Percentiles rank a stretch among this genome's conserved stretches.
Conservation (phyloP, 306 rosid species). For the Mimosa pudica region DNA sequence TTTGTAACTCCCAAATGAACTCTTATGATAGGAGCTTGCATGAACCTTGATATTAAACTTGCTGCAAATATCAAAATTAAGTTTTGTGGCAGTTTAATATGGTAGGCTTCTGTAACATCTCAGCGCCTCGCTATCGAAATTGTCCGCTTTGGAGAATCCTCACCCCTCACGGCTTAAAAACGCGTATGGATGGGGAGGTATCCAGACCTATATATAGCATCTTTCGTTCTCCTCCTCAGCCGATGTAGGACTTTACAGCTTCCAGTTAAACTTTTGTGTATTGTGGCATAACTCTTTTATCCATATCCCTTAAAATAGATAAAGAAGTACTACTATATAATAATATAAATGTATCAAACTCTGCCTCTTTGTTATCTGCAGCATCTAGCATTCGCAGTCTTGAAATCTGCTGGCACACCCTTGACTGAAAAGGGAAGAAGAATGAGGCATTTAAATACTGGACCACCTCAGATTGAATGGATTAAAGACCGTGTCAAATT, state of each 20-base stretch:
- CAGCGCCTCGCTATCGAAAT: too few species aligned
- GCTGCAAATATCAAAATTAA: background rate
- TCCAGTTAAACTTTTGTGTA: background rate
- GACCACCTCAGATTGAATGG: background rate
- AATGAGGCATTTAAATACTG: background rate
- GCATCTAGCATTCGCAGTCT: background rate
- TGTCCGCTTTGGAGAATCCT: too few species aligned
- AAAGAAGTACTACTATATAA: background rate
- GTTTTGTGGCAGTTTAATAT: background rate
- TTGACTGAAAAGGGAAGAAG: conserved; percentile 5
- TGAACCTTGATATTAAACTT: background rate
- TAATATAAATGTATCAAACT: background rate
- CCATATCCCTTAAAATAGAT: background rate
- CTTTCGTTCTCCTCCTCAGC: too few species aligned
- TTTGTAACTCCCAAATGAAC: background rate
- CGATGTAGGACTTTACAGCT: too few species aligned
- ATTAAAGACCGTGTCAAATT: conserved; percentile 22
- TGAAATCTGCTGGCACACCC: background rate
- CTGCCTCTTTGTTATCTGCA: background rate
- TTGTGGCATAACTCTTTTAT: background rate
- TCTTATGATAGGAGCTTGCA: background rate
- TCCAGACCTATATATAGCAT: too few species aligned
- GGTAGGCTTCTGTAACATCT: too few species aligned
- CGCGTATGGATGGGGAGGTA: too few species aligned
- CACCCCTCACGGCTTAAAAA: too few species aligned